Evolutionary conservation across 208 protist genomes (phyloP).

Genomic region (Acanthamoeba healyi): DNA sequence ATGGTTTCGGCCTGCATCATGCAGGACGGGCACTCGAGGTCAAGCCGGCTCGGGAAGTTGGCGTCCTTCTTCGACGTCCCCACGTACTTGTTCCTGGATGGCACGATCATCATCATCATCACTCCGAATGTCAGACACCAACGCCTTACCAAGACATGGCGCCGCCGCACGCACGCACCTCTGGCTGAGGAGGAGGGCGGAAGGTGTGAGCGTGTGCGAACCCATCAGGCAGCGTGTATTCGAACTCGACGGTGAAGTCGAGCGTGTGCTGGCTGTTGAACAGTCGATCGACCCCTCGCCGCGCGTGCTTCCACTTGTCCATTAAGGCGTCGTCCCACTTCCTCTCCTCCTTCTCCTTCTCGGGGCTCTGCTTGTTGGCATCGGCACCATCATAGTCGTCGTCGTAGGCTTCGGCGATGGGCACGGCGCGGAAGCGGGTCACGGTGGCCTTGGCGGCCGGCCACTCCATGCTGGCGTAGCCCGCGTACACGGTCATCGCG

Average conservation of each 20-base stretch:
- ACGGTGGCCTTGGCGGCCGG: background rate
- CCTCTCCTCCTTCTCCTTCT: background rate
- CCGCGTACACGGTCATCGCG: background rate
- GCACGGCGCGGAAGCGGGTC: background rate
- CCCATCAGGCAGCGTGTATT: constrained; percentile 54
- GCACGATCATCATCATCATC: too few species aligned
- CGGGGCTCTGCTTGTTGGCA: background rate
- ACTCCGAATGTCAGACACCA: too few species aligned
- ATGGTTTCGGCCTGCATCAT: constrained; percentile 53
- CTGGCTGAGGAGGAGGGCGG: background rate
- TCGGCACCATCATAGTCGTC: background rate
- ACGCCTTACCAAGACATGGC: background rate
- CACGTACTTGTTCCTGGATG: constrained; percentile 3
- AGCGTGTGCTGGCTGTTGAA: constrained; percentile 17
- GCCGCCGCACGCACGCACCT: background rate
- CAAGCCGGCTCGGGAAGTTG: background rate
- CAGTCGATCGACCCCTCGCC: background rate
- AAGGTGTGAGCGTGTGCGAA: background rate
- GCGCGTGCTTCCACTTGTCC: background rate
- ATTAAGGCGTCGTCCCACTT: too few species aligned
- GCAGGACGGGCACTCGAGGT: constrained; percentile 30
- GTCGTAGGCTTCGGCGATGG: background rate
- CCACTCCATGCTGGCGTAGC: background rate
- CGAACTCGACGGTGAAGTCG: constrained; percentile 28
- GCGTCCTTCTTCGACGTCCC: constrained; percentile 20